Base-by-base conservation (phyloP, 176 grass and related monocot genomes). In the Eleusine indica region DNA sequence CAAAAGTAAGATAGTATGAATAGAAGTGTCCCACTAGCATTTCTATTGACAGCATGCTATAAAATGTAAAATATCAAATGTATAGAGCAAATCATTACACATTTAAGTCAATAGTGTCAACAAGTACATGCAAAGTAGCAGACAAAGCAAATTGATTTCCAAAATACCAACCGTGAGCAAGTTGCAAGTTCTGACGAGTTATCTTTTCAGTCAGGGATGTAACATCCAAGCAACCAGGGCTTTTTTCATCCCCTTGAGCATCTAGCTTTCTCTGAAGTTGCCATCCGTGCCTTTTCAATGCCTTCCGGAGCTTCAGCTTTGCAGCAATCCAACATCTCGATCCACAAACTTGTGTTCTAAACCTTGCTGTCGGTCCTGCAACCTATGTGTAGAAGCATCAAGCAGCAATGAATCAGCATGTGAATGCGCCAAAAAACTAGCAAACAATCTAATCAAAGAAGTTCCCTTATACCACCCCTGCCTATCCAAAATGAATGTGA, bases 301-400 rank as follows among this genome's bases (percentile, higher is more conserved):
- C 82, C 75, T 86, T 97, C 9, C 2, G 69, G 13, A 91, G 49
- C 74, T 69, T 91, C 75, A 86, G 7, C 49, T 91, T 94, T 81
- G 75, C 80, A 80, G 76, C 52, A 56, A 89, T 80, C 78, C 78
- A 93, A 82, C 82, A 84, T 74, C 61, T 85, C 52, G 87, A 70
- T 32, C 76, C 75, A 79, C 88, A 92, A 83, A 84, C 76, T 47
- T 82, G 73, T 0, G 35, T 70, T 69, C 74, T 83, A 70, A 86
- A 85, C 78, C 54, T 77, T 49, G 51, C 29, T 68, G 77, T 42
- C 44, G 65, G 75, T 67, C 64, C 21, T 70, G 73, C 47, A 66
- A 86, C 89, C 91, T 94, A 76, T 8, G 47, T 73, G 35, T 68
- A 51, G 60, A 90, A 82, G 67, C 79, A 83, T 68, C 39, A 67